These are phyloP conservation scores for Nothopassalora personata DNA, from an alignment of 2,329 filamentous ascomycete species.

Conservation along the genomic window DNA sequence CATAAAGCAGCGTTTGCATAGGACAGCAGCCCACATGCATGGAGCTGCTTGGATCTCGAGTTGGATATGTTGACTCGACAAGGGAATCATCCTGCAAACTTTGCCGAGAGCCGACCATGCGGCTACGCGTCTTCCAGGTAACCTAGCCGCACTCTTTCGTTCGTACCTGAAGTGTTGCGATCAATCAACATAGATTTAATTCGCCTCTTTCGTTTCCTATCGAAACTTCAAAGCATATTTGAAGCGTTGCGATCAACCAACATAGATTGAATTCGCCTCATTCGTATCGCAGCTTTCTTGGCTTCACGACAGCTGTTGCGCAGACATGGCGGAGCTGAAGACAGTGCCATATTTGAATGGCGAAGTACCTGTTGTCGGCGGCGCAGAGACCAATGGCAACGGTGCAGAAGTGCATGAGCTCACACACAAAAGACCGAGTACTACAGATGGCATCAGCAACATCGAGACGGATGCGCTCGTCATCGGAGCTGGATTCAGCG, in stretches of 20 bases:
- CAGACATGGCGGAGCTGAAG: slow-evolving; percentile 2
- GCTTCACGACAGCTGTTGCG: neutral
- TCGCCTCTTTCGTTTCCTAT: too few species aligned
- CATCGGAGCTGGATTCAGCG: slow-evolving; percentile 40
- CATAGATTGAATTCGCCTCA: too few species aligned
- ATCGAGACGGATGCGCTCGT: slow-evolving; percentile 24
- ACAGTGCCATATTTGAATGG: slow-evolving; percentile 11
- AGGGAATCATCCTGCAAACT: neutral
- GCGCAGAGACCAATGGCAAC: slow-evolving; percentile 4
- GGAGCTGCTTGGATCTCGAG: neutral
- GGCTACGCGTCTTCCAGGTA: neutral
- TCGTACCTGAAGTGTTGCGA: neutral
- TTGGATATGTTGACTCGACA: neutral
- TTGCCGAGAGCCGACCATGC: neutral
- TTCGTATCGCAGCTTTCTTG: neutral
- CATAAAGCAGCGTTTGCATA: neutral
- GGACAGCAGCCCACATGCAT: neutral
- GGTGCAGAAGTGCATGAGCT: slow-evolving; percentile 10
- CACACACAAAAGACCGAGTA: slow-evolving; percentile 1
- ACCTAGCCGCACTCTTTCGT: neutral
- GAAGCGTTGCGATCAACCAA: neutral
- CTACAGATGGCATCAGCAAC: slow-evolving; percentile 1
- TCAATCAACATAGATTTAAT: too few species aligned
- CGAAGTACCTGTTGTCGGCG: slow-evolving; percentile 10
- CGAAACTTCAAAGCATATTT: too few species aligned